phyloP scores from a whole-genome alignment of 2,329 filamentous ascomycete genomes.

The Fusarium gaditjirri region DNA sequence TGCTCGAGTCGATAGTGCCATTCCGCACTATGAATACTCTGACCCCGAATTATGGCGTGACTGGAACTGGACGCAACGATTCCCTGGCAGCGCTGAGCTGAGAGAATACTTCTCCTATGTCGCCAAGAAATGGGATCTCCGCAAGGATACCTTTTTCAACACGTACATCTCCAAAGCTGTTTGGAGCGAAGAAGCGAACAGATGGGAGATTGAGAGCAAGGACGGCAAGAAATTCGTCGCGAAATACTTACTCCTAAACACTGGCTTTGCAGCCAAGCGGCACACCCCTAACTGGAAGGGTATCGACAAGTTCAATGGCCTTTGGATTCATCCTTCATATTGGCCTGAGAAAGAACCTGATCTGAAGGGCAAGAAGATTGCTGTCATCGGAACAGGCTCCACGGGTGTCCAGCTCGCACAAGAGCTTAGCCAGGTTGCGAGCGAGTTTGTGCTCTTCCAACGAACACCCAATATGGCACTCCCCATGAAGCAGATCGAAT shows the following conservation, averaged over 20 bases:
- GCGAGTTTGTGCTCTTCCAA: background rate
- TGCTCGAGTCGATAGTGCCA: background rate
- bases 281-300: background rate
- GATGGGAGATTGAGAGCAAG: background rate
- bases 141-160: slow-evolving; percentile 32
- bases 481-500: background rate
- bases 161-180: slow-evolving; percentile 51
- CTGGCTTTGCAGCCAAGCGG: background rate
- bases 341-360: background rate
- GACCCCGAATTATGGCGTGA: background rate
- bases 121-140: slow-evolving; percentile 7
- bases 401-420: background rate
- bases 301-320: background rate
- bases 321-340: background rate
- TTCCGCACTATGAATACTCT: background rate
- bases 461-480: background rate
- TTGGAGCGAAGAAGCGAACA: background rate
- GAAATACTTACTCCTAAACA: background rate
- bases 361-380: background rate
- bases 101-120: background rate
- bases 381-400: background rate
- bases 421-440: background rate
- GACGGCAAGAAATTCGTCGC: background rate
- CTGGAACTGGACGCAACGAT: background rate
- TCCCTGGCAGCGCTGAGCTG: background rate